Evolutionary conservation across 768 basidiomycete genomes (phyloP).

Genomic region (Podaxis pistillaris): DNA sequence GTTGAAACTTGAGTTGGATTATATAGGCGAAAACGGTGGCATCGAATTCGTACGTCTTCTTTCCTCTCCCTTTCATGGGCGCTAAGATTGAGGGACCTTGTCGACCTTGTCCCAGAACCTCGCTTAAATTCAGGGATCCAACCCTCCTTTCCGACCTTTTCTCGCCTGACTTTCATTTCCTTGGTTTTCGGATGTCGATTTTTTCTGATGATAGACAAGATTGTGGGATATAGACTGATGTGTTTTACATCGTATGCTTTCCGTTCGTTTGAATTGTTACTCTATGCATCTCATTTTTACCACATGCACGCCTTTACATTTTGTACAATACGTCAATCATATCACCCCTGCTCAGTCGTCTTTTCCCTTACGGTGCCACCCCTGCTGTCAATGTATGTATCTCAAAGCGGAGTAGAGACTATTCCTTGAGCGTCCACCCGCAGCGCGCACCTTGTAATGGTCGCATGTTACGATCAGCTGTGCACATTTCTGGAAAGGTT

Average conservation of each 20-base stretch:
- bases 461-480: too few relatives aligned
- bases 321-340: slow-evolving; percentile 1
- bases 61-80: neutral
- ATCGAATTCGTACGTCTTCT: slow-evolving; percentile 10
- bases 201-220: neutral
- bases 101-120: neutral
- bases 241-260: neutral
- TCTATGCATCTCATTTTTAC: neutral
- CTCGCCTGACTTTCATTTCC: neutral
- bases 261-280: neutral
- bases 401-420: too few relatives aligned
- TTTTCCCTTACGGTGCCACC: slow-evolving; percentile 20
- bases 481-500: too few relatives aligned
- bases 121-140: neutral
- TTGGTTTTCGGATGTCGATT: neutral
- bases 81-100: neutral
- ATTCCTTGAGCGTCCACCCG: too few relatives aligned
- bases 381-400: too few relatives aligned
- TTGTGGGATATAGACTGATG: slow-evolving; percentile 1
- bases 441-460: too few relatives aligned
- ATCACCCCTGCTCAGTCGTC: slow-evolving; percentile 20
- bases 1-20: slow-evolving; percentile 13
- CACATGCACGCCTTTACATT: slow-evolving; percentile 11
- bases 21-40: slow-evolving; percentile 12
- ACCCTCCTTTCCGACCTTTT: neutral